Percentiles rank a stretch among this genome's conserved stretches.
These are phyloP conservation scores for Aureobasidium pullulans DNA, from an alignment of 2,329 filamentous ascomycete species.

Conservation along the genomic window DNA sequence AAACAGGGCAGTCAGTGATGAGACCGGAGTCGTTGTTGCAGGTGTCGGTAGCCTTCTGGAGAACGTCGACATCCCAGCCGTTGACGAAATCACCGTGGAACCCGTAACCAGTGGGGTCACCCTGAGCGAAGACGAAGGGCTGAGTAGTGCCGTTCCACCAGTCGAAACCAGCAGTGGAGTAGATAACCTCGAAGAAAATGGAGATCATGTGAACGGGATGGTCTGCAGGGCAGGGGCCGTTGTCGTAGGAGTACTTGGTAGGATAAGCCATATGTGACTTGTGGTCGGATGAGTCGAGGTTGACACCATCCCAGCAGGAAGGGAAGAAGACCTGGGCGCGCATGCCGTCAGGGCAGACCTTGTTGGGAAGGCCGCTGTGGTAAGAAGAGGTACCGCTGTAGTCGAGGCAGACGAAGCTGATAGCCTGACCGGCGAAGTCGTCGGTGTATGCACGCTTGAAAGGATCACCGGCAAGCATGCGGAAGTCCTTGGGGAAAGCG, in stretches of 20 bases:
- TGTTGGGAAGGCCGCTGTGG: constrained; percentile 58
- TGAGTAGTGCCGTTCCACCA: constrained; percentile 45
- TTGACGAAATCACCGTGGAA: constrained; percentile 65
- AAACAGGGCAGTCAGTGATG: constrained; percentile 57
- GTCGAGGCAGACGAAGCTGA: constrained; percentile 51
- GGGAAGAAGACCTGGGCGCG: constrained; percentile 65
- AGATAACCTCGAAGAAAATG: constrained; percentile 55
- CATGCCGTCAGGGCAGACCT: constrained; percentile 58
- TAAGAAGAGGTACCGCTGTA: constrained; percentile 39
- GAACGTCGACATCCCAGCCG: constrained; percentile 59
- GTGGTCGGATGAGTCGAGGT: constrained; percentile 52
- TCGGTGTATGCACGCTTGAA: constrained; percentile 51
- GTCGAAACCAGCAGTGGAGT: constrained; percentile 45
- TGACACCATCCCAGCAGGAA: constrained; percentile 61
- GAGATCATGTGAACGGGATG: constrained; percentile 51
- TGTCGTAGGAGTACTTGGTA: constrained; percentile 33
- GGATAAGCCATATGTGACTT: constrained; percentile 61
- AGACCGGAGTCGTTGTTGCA: constrained; percentile 54
- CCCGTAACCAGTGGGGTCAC: constrained; percentile 63
- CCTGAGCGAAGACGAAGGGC: constrained; percentile 62
- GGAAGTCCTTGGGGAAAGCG: constrained; percentile 63
- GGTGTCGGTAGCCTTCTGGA: constrained; percentile 60
- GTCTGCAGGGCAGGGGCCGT: constrained; percentile 45
- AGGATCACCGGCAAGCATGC: constrained; percentile 62
- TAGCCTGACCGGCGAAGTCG: constrained; percentile 45